Base-by-base conservation (phyloP, 805 yeast genomes). In the Ogataea glucozyma region DNA sequence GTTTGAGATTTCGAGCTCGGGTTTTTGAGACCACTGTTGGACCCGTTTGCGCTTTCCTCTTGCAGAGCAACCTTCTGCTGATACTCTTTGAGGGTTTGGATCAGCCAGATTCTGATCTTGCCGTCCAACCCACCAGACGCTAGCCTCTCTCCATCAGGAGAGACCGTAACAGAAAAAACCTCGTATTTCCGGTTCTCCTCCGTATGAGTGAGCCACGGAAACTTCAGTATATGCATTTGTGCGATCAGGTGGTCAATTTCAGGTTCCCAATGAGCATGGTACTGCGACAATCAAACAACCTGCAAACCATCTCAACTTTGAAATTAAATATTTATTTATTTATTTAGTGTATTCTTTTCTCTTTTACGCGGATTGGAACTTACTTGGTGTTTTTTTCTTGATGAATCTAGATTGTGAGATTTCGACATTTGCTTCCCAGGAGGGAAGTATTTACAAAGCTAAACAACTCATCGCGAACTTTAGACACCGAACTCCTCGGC, bases 51-150 rank as follows among this genome's bases (percentile, higher is more conserved):
- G 8, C 35, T 39, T 61, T 55, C 53, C 57, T 56, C 14, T 17
- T n/a, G n/a, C n/a, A 45, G 46, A 44, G 34, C 46, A 54, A 40
- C 46, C 49, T 23, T 49, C 3, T 45, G 43, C 31, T 64, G 62
- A 52, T 72, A 79, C 31, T 71, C 66, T 10, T 67, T 53, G 7
- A 85, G 71, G 9, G 84, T 76, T 4, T 70, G 74, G 6, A 80
- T 68, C 10, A 84, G 81, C 99, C 99, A 91, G 34, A 91, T 85
- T 49, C 91, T 77, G 32, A 93, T 88, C 53, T 88, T 88, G 0
- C 98, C 97, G 65, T 91, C 91, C 29, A 85, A 66, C 1, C 98
- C 99, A 13, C 98, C 99, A 1, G 97, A 83, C 1, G 97, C 99
- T 19, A 91, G 62, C 43, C 96, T 69, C 35, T 80, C 63, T 1